These are phyloP conservation scores for Penicillium flavigenum DNA, from an alignment of 495 filamentous ascomycete species.

Conservation along the genomic window DNA sequence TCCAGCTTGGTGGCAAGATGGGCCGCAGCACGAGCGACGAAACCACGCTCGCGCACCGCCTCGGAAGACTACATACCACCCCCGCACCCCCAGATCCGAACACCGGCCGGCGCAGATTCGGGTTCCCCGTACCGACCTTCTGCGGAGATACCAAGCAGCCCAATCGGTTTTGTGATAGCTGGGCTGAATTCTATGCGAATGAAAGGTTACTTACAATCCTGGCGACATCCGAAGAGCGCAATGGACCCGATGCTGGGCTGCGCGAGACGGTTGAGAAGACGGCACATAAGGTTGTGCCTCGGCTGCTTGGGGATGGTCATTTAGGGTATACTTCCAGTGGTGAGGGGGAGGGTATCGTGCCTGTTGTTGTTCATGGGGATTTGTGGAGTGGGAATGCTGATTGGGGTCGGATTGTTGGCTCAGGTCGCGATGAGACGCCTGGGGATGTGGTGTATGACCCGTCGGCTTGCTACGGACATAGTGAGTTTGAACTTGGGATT, in stretches of 20 bases:
- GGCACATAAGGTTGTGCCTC: constrained; percentile 61
- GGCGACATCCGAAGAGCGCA: constrained; percentile 51
- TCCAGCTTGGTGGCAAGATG: constrained; percentile 54
- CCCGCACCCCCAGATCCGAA: constrained; percentile 59
- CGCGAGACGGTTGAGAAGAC: constrained; percentile 62
- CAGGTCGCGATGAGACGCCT: constrained; percentile 40
- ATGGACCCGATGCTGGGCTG: constrained; percentile 64
- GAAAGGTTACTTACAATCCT: constrained; percentile 68
- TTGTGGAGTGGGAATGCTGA: constrained; percentile 86
- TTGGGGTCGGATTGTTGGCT: constrained; percentile 59
- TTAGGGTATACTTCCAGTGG: constrained; percentile 53
- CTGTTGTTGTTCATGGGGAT: constrained; percentile 87
- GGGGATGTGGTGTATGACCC: constrained; percentile 88
- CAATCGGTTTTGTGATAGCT: constrained; percentile 65
- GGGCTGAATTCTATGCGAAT: constrained; percentile 82
- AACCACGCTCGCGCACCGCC: constrained; percentile 63
- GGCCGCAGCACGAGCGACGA: constrained; percentile 30
- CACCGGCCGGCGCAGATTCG: constrained; percentile 62
- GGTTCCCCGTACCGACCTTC: constrained; percentile 80
- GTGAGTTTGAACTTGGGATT: constrained; percentile 87
- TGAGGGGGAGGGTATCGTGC: constrained; percentile 52
- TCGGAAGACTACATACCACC: constrained; percentile 78
- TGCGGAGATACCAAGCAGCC: constrained; percentile 82
- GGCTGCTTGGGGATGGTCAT: constrained; percentile 65
- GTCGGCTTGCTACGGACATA: constrained; percentile 76